Evolutionary conservation across 2,329 filamentous ascomycete genomes (phyloP).

Genomic region (Monilinia fructigena): DNA sequence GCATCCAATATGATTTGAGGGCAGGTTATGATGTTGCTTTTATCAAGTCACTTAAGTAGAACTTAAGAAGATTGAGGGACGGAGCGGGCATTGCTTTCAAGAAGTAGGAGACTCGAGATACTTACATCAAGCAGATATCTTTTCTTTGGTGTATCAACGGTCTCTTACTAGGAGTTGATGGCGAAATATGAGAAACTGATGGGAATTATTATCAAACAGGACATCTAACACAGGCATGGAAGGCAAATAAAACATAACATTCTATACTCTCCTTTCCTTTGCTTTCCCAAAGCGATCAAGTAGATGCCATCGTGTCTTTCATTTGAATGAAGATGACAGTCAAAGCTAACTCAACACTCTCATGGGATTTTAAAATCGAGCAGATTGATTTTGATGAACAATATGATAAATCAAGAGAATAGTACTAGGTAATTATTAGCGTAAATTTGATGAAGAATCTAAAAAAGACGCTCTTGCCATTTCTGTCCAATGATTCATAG

Average conservation of each 20-base stretch:
- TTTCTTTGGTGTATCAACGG: constrained; percentile 13
- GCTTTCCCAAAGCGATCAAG: background rate
- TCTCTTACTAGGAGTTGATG: background rate
- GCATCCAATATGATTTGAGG: background rate
- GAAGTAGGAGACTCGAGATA: constrained; percentile 2
- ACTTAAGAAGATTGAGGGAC: background rate
- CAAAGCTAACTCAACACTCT: background rate
- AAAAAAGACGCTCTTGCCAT: background rate
- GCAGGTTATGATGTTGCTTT: constrained; percentile 6
- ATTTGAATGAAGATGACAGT: background rate
- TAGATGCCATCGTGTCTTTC: too few relatives aligned
- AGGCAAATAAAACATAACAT: background rate
- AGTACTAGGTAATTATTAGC: too few relatives aligned
- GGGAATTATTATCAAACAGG: background rate
- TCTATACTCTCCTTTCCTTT: background rate
- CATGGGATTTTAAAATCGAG: background rate
- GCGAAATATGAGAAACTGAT: background rate
- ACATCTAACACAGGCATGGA: constrained; percentile 1
- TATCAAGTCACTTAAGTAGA: constrained; percentile 8
- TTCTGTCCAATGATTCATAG: background rate
- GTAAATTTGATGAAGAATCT: background rate
- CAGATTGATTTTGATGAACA: background rate
- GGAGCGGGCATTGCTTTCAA: background rate
- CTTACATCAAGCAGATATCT: constrained; percentile 10
- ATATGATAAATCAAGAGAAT: too few relatives aligned